These are phyloP conservation scores for Debaryomycetaceae sp. DNA, from an alignment of 1,139 yeast genomes.

Conservation along the genomic window DNA sequence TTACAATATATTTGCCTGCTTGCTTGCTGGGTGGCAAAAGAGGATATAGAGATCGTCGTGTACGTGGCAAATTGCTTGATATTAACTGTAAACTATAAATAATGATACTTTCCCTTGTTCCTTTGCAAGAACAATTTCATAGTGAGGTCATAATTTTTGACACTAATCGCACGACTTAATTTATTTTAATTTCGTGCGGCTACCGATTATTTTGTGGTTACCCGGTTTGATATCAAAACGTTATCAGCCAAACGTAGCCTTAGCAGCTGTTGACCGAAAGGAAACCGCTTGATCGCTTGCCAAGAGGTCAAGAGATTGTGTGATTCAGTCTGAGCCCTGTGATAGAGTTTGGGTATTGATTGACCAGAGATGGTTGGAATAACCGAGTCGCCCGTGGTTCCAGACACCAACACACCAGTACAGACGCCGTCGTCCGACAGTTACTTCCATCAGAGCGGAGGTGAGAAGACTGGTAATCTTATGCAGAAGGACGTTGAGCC, in stretches of 20 bases:
- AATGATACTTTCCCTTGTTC: slow-evolving; percentile 5
- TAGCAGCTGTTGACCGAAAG: not conserved
- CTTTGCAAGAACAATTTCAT: slow-evolving; percentile 2
- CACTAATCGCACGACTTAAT: slow-evolving; percentile 1
- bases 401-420: slow-evolving; percentile 38
- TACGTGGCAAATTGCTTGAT: slow-evolving; percentile 1
- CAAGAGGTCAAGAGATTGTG: not conserved
- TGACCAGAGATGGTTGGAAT: not conserved
- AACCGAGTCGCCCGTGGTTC: slow-evolving; percentile 2
- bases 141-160: slow-evolving; percentile 5
- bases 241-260: not conserved
- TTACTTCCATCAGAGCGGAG: slow-evolving; percentile 15
- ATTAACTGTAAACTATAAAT: slow-evolving; percentile 5
- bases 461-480: slow-evolving; percentile 3
- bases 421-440: slow-evolving; percentile 40
- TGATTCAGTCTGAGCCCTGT: not conserved
- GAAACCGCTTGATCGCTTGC: not conserved
- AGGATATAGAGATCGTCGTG: slow-evolving; percentile 4
- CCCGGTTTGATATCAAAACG: slow-evolving; percentile 1
- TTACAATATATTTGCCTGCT: not conserved
- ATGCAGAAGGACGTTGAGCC: slow-evolving; percentile 15
- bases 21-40: slow-evolving; percentile 2
- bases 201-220: not conserved
- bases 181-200: not conserved
- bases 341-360: not conserved